phyloP scores from a whole-genome alignment of 768 basidiomycete species.

The Cubamyces sp. region DNA sequence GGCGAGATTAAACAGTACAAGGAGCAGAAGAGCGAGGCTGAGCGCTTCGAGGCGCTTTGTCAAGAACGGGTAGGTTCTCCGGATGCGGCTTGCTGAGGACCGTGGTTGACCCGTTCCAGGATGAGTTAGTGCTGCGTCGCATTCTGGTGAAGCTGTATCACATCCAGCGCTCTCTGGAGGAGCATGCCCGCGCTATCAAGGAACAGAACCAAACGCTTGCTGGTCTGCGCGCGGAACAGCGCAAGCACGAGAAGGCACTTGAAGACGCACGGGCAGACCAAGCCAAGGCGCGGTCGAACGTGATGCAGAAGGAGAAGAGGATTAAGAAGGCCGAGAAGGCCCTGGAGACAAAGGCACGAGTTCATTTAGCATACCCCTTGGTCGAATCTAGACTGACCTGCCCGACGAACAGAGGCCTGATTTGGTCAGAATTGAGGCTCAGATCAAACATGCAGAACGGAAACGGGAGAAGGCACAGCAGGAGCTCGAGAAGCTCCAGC shows the following conservation, averaged over 20 bases:
- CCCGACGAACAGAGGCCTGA: constrained; percentile 72
- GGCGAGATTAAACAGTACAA: constrained; percentile 97
- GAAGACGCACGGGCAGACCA: constrained; percentile 79
- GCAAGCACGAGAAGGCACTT: constrained; percentile 68
- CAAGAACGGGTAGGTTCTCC: constrained; percentile 65
- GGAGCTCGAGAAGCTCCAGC: constrained; percentile 63
- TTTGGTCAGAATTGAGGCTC: constrained; percentile 80
- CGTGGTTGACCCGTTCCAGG: constrained; percentile 45
- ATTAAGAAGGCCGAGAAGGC: constrained; percentile 92
- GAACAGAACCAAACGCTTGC: constrained; percentile 73
- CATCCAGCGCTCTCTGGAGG: constrained; percentile 82
- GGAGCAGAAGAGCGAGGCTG: constrained; percentile 94
- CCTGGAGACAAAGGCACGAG: constrained; percentile 73
- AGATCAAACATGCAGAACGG: constrained; percentile 82
- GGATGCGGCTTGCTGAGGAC: background rate
- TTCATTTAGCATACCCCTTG: constrained; percentile 21
- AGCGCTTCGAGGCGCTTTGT: constrained; percentile 79
- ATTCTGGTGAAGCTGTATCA: constrained; percentile 89
- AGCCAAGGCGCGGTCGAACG: constrained; percentile 71
- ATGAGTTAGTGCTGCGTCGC: constrained; percentile 79
- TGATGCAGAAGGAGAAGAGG: constrained; percentile 83
- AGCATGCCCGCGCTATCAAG: constrained; percentile 69
- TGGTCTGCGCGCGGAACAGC: constrained; percentile 70
- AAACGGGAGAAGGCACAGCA: constrained; percentile 75
- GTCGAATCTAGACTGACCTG: background rate